Evolutionary conservation across 2,329 filamentous ascomycete genomes (phyloP), one percentile per base, ranked within the genome.

Genomic region (Nemania sp.): DNA sequence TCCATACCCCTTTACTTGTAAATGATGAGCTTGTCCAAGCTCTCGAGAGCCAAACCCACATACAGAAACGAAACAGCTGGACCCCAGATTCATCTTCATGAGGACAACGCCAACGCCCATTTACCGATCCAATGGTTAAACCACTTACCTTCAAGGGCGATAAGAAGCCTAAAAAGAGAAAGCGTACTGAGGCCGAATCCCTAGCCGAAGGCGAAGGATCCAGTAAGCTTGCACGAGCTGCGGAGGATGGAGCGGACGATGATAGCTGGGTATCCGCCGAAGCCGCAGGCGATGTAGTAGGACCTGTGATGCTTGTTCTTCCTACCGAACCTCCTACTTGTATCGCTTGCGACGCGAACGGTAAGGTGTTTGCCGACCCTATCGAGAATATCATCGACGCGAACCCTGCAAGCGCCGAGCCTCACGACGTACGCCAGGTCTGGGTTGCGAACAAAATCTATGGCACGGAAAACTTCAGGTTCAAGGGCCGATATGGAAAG

Each of bases 61-160:
- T 11, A 41, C 11, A 18, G n/a, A 51, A 49, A 38, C 56, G 45
- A 45, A 20, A 32, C 35, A 35, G 56, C 10, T 26, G 8, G 38
- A 1, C 27, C 15, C 15, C 18, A 0, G n/a, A 26, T 26, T n/a
- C 29, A 26, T 47, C 13, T 43, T 53, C 13, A 10, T 58, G 47
- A 49, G 20, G 5, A 24, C 6, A 41, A 27, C 26, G 8, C 10
- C 20, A 57, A 26, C 10, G 20, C 22, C 11, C 18, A n/a, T 26
- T 5, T 22, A 51, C 11, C 29, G 38, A 22, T 38, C 20, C 53
- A 26, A 96, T 96, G 92, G 91, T 97, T 74, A 98, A 97, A 80
- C 90, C 95, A 55, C 88, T 99, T 66, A 86, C 89, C 56, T 99
- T 99, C 86, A 99, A 99, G 83, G 96, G 96, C 85, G 96, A 99